Base-by-base conservation (phyloP, 306 rosid genomes). In the Bauhinia variegata region DNA sequence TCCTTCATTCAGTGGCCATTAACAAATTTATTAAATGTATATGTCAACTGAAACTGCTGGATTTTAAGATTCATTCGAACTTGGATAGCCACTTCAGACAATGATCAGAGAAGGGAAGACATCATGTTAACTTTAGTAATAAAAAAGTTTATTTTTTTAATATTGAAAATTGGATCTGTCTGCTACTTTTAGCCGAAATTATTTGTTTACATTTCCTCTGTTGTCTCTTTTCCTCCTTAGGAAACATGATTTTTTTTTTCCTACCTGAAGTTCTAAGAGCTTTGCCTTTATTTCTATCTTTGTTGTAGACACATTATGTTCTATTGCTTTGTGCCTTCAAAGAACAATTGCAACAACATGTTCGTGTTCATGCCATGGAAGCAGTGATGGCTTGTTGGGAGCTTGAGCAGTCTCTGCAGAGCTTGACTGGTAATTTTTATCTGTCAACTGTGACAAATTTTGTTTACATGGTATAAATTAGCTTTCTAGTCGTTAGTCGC, bases 331-430 rank as follows among this genome's bases (percentile, higher is more conserved):
- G 93, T 59, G 86, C 96, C 41, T 86, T 89, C 70, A 89, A 89
- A 77, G 95, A 89, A 68, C 91, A 89, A 58, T 63, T 89, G 86
- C 96, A 89, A 41, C 96, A 87, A 54, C 96, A 89, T 77, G 96
- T 89, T 38, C 84, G 91, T 33, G 87, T 87, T 66, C 96, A 89
- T 81, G 96, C 96, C 34, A 89, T 87, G 93, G 95, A 89, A 63
- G 96, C 96, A n/a, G 96, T 89, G 41, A 85, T 87, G 96, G 91
- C 95, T 61, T 89, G 96, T 65, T 89, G 96, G 96, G 95, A 89
- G 79, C 89, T 89, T 18, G 95, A 89, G 80, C 96, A 89, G 56
- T 79, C 89, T 73, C 89, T 89, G 12, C 96, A 89, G 50, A 83
- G 88, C 85, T 83, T 89, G 80, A 89, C 96, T 11, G 96, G 96